Conservation (phyloP, 352 stramenopile species). For the Phytophthora pluvialis region DNA sequence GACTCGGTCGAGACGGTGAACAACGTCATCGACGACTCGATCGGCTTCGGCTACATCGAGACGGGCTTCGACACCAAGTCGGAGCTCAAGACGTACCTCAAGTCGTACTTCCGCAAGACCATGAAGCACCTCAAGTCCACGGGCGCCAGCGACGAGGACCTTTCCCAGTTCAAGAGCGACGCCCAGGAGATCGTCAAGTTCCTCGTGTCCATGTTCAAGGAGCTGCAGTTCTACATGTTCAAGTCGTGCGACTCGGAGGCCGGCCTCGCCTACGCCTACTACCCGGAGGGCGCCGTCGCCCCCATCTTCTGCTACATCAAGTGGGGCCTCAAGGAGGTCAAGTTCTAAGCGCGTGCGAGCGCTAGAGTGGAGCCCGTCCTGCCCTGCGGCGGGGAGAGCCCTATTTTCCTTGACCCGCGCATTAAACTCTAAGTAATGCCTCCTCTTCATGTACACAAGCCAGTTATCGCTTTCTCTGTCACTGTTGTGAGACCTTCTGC, state of each 20-base stretch:
- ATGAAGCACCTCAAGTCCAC: slow-evolving; percentile 71
- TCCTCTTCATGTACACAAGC: slow-evolving; percentile 31
- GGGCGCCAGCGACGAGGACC: slow-evolving; percentile 48
- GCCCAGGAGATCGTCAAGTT: slow-evolving; percentile 75
- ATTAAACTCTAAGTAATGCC: slow-evolving; percentile 50
- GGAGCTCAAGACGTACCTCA: slow-evolving; percentile 76
- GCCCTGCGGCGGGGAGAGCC: neutral
- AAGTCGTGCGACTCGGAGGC: slow-evolving; percentile 68
- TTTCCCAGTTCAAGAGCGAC: slow-evolving; percentile 63
- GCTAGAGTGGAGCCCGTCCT: slow-evolving; percentile 17
- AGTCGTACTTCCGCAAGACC: slow-evolving; percentile 72
- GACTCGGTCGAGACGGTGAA: slow-evolving; percentile 72
- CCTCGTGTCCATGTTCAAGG: slow-evolving; percentile 65
- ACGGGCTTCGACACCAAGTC: slow-evolving; percentile 69
- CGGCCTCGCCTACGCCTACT: slow-evolving; percentile 69
- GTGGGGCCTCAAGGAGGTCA: slow-evolving; percentile 76
- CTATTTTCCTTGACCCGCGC: slow-evolving; percentile 35
- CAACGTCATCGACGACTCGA: slow-evolving; percentile 62
- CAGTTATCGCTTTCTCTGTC: neutral
- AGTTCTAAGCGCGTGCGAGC: slow-evolving; percentile 56
- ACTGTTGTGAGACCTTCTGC: neutral
- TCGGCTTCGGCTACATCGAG: slow-evolving; percentile 69
- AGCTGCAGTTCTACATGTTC: slow-evolving; percentile 79
- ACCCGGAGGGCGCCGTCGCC: slow-evolving; percentile 58
- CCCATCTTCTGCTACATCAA: slow-evolving; percentile 74